Evolutionary conservation across 2,329 filamentous ascomycete genomes (phyloP).

Genomic region (Acephala macrosclerotiorum): DNA sequence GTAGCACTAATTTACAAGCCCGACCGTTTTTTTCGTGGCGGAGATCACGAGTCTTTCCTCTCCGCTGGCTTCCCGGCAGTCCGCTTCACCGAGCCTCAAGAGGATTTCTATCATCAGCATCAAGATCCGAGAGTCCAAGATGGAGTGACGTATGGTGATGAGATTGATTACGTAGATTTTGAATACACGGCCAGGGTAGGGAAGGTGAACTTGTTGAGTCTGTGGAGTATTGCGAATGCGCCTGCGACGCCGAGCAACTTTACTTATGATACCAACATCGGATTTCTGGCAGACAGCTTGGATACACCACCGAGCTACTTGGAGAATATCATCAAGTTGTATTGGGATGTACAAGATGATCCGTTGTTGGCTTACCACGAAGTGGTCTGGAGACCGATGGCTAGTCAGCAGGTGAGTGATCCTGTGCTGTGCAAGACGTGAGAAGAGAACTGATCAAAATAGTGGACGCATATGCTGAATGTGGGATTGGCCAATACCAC

Average conservation of each 20-base stretch:
- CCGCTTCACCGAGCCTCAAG: slow-evolving; percentile 63
- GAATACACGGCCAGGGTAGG: slow-evolving; percentile 60
- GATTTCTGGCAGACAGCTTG: slow-evolving; percentile 17
- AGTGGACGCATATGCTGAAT: slow-evolving; percentile 57
- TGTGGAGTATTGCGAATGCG: slow-evolving; percentile 60
- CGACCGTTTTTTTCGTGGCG: slow-evolving; percentile 62
- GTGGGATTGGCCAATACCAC: slow-evolving; percentile 55
- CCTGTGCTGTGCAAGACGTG: background rate
- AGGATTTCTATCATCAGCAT: slow-evolving; percentile 64
- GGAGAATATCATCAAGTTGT: slow-evolving; percentile 57
- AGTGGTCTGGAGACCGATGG: slow-evolving; percentile 56
- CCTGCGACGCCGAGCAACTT: slow-evolving; percentile 59
- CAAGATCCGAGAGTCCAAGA: slow-evolving; percentile 58
- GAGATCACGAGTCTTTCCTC: slow-evolving; percentile 63
- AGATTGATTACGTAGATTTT: slow-evolving; percentile 62
- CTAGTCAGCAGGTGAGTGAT: slow-evolving; percentile 26
- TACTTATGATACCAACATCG: slow-evolving; percentile 51
- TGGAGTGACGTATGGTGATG: slow-evolving; percentile 60
- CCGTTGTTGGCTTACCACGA: slow-evolving; percentile 55
- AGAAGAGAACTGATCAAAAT: background rate
- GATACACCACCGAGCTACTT: slow-evolving; percentile 39
- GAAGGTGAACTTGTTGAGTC: slow-evolving; percentile 59
- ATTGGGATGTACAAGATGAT: slow-evolving; percentile 52
- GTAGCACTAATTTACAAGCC: slow-evolving; percentile 63
- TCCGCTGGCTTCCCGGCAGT: slow-evolving; percentile 57